Evolutionary conservation across 768 basidiomycete species (phyloP), one percentile per base, ranked within the genome.

Genomic region (Leccinum incarnatum): DNA sequence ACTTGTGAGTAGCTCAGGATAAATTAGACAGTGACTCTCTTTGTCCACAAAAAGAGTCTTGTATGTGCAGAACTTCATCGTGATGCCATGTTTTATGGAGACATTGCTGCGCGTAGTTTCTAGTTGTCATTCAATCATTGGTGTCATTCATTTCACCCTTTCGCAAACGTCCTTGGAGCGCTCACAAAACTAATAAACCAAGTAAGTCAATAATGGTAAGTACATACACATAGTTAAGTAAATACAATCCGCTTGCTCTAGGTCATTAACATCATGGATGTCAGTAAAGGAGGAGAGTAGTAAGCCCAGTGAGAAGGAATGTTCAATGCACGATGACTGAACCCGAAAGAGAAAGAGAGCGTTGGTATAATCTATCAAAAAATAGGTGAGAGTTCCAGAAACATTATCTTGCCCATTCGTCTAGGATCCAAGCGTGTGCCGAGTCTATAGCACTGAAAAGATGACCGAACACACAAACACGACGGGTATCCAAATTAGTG

Each of bases 401-500:
- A 32, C 51, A 48, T 49, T 19, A 15, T 12, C 17, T 50, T 34
- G 14, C 46, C 37, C 17, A 42, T 5, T 14, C 19, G 37, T 17
- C 30, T 15, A 21, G 1, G 14, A 19, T 32, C 19, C 8, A 30
- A 2, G 17, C 6, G 30, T 1, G 11, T 19, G 42, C n/a, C 14
- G 2, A 27, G 17, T 30, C 52, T 69, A 71, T 34, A 61, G 30
- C 42, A 42, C 62, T 29, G 57, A 67, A 10, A 52, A 29, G 19
- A 65, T 21, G 45, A 42, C 21, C 10, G 51, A 42, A 46, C 55
- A 69, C 12, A 34, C 45, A 19, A 69, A 56, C 30, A 58, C 27
- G 36, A 71, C 29, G n/a, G 56, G 14, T 12, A 49, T 54, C 69
- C 67, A 67, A 53, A 34, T 47, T 15, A 51, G 27, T 7, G 37